These are phyloP conservation scores for Lophium mytilinum DNA, from an alignment of 495 filamentous ascomycete genomes.

Conservation along the genomic window DNA sequence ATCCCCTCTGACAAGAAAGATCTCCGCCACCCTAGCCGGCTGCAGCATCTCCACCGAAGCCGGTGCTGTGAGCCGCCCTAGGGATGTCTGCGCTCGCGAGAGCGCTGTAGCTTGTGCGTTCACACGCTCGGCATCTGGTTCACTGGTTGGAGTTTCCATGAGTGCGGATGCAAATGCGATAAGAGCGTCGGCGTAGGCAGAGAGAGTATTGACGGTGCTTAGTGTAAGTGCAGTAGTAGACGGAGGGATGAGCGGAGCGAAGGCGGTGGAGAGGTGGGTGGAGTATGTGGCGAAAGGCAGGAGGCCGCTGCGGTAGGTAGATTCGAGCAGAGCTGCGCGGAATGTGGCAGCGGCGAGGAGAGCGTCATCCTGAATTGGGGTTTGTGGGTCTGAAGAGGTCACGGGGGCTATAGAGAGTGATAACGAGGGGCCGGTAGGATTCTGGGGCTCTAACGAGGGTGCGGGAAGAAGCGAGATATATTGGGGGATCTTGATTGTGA, in stretches of 20 bases:
- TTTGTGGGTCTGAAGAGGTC: neutral
- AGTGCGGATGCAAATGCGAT: slow-evolving; percentile 41
- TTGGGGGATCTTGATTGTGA: slow-evolving; percentile 36
- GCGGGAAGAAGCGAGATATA: slow-evolving; percentile 33
- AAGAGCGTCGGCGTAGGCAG: slow-evolving; percentile 51
- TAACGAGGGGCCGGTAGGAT: slow-evolving; percentile 8
- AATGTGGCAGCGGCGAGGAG: slow-evolving; percentile 47
- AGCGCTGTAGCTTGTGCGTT: slow-evolving; percentile 18
- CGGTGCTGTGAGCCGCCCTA: slow-evolving; percentile 45
- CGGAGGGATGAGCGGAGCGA: slow-evolving; percentile 17
- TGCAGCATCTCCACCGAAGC: slow-evolving; percentile 39
- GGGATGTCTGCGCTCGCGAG: slow-evolving; percentile 44
- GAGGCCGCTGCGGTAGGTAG: slow-evolving; percentile 43
- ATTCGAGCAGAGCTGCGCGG: slow-evolving; percentile 45
- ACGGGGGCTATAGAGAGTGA: neutral
- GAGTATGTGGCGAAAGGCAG: slow-evolving; percentile 46
- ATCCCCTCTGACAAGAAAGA: slow-evolving; percentile 56
- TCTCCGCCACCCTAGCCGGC: slow-evolving; percentile 48
- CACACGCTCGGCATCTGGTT: neutral
- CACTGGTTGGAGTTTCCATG: slow-evolving; percentile 1
- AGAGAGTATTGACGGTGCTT: slow-evolving; percentile 41
- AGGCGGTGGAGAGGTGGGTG: slow-evolving; percentile 34
- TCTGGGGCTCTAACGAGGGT: neutral
- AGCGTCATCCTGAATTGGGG: slow-evolving; percentile 41
- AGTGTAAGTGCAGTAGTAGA: slow-evolving; percentile 35